A percentile compares a stretch with the other conserved stretches of the same genome.
Evolutionary conservation across 441 rosid genomes (phyloP).

Genomic region (Bocquillonia castaneifolia): DNA sequence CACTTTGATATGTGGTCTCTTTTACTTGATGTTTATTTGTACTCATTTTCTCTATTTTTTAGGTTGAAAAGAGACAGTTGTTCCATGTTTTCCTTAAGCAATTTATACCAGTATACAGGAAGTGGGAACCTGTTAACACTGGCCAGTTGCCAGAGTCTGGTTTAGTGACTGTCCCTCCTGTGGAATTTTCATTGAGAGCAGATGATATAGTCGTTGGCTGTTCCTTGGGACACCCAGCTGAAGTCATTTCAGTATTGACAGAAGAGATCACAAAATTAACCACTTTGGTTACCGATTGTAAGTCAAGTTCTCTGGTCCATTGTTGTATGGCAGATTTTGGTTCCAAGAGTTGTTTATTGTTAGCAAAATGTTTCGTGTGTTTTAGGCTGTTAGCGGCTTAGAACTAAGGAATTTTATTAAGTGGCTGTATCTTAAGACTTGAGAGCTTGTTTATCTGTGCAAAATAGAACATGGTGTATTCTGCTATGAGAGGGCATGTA

Average conservation of each 20-base stretch:
- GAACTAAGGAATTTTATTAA: background rate
- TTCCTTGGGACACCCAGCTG: slow-evolving; percentile 65
- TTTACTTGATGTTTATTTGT: background rate
- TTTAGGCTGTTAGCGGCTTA: background rate
- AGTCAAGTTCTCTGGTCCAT: slow-evolving; percentile 29
- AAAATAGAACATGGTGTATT: background rate
- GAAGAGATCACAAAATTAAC: slow-evolving; percentile 52
- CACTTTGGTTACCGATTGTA: slow-evolving; percentile 45
- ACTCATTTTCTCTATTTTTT: slow-evolving; percentile 21
- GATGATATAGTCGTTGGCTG: slow-evolving; percentile 50
- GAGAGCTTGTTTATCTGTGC: background rate
- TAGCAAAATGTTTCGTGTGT: slow-evolving; percentile 10
- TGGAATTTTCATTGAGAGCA: slow-evolving; percentile 29
- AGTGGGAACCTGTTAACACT: slow-evolving; percentile 56
- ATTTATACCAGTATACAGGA: slow-evolving; percentile 49
- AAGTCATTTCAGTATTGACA: slow-evolving; percentile 40
- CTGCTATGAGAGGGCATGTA: background rate
- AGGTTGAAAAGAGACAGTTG: slow-evolving; percentile 59
- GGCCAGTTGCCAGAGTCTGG: slow-evolving; percentile 41
- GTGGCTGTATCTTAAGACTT: background rate
- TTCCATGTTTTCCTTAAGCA: slow-evolving; percentile 60
- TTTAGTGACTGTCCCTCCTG: slow-evolving; percentile 28
- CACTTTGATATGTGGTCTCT: background rate
- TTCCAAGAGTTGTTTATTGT: slow-evolving; percentile 20
- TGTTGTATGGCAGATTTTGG: slow-evolving; percentile 4